Evolutionary conservation across 805 yeast species (phyloP).

Genomic region (Metschnikowia similis): DNA sequence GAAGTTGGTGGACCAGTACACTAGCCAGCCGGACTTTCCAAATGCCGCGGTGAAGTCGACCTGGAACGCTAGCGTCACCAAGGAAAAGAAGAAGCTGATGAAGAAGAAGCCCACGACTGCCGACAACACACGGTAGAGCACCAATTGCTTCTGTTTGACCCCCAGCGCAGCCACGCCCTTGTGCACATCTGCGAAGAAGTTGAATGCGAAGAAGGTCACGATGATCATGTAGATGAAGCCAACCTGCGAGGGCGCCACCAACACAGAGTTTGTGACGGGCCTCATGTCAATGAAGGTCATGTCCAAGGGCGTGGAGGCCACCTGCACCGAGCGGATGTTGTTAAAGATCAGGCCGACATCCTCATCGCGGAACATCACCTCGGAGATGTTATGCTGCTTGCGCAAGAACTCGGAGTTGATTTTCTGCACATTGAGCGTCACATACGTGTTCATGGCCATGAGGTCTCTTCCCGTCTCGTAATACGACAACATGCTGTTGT

Average conservation of each 20-base stretch:
- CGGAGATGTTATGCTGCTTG: slow-evolving; percentile 21
- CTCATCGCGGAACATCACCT: slow-evolving; percentile 13
- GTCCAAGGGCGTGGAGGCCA: slow-evolving; percentile 30
- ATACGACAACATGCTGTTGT: slow-evolving; percentile 31
- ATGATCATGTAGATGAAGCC: slow-evolving; percentile 72
- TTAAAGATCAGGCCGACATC: slow-evolving; percentile 11
- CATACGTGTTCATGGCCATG: slow-evolving; percentile 39
- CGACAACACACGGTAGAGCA: slow-evolving; percentile 48
- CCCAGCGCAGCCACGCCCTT: slow-evolving; percentile 41
- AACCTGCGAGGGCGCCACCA: slow-evolving; percentile 67
- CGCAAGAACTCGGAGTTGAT: slow-evolving; percentile 32
- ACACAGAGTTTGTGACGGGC: slow-evolving; percentile 48
- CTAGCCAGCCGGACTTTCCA: slow-evolving; percentile 68
- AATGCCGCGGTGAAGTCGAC: slow-evolving; percentile 53
- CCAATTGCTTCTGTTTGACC: slow-evolving; percentile 41
- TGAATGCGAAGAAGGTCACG: slow-evolving; percentile 67
- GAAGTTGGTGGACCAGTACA: slow-evolving; percentile 67
- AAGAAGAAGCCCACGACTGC: slow-evolving; percentile 54
- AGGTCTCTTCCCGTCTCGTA: slow-evolving; percentile 68
- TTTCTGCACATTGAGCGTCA: slow-evolving; percentile 35
- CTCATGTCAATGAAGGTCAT: slow-evolving; percentile 41
- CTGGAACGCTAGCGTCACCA: slow-evolving; percentile 66
- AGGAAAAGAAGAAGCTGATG: slow-evolving; percentile 53
- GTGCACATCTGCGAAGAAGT: slow-evolving; percentile 55
- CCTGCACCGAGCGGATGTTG: slow-evolving; percentile 13